phyloP scores from a whole-genome alignment of 2,329 filamentous ascomycete genomes.

The Sarocladium strictum region DNA sequence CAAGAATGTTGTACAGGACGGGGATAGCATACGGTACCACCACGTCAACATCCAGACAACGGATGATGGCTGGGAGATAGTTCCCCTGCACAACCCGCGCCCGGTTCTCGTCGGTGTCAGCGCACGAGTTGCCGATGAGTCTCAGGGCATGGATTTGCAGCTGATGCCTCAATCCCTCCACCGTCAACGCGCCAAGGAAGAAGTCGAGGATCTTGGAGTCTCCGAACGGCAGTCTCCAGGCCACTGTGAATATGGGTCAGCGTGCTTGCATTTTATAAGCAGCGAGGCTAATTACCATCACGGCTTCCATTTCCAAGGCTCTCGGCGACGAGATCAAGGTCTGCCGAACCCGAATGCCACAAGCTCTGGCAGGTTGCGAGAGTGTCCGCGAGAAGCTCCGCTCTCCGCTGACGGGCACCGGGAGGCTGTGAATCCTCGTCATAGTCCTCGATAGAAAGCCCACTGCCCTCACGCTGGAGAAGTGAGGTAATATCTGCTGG shows the following conservation, averaged over 20 bases:
- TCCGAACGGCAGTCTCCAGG: slow-evolving; percentile 51
- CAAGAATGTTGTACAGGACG: slow-evolving; percentile 56
- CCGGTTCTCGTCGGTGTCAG: slow-evolving; percentile 58
- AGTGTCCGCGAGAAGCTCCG: slow-evolving; percentile 29
- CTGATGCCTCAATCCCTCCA: slow-evolving; percentile 29
- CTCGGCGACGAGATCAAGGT: slow-evolving; percentile 42
- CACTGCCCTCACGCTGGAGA: slow-evolving; percentile 26
- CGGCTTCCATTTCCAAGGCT: slow-evolving; percentile 50
- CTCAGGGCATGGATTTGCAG: slow-evolving; percentile 51
- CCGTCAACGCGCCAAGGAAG: slow-evolving; percentile 42
- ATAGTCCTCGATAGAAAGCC: slow-evolving; percentile 18
- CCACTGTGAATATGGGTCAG: slow-evolving; percentile 29
- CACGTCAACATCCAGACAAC: slow-evolving; percentile 39
- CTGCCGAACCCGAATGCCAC: slow-evolving; percentile 31
- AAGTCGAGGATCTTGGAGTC: slow-evolving; percentile 52
- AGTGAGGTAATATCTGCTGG: slow-evolving; percentile 32
- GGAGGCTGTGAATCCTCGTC: slow-evolving; percentile 21
- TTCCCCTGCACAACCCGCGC: slow-evolving; percentile 45
- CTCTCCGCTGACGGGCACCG: slow-evolving; percentile 19
- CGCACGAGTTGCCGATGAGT: slow-evolving; percentile 56
- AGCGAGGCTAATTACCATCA: slow-evolving; percentile 38
- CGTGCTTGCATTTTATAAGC: neutral
- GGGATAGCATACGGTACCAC: slow-evolving; percentile 49
- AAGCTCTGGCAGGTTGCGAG: slow-evolving; percentile 32
- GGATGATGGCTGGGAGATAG: slow-evolving; percentile 40